Percentiles rank a stretch among this genome's conserved stretches.
phyloP scores from a whole-genome alignment of 1,139 yeast genomes.

The Sugiyamaella grinbergsii region DNA sequence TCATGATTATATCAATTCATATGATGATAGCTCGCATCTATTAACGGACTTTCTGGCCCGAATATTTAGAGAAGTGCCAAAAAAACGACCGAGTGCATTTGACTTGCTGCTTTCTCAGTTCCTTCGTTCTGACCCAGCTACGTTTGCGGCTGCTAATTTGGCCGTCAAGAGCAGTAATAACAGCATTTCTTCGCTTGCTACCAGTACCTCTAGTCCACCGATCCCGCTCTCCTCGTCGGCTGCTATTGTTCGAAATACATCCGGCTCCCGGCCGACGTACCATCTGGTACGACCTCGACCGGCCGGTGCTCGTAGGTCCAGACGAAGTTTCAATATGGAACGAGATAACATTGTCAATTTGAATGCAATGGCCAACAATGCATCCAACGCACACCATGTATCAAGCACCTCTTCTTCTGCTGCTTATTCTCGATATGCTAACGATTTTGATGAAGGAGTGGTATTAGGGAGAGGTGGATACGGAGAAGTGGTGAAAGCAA shows the following conservation, averaged over 20 bases:
- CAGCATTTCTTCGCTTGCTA: constrained; percentile 2
- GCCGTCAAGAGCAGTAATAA: constrained; percentile 4
- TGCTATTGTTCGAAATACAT: constrained; percentile 4
- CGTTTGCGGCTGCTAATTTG: constrained; percentile 16
- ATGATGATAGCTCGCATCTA: constrained; percentile 49
- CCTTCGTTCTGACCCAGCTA: constrained; percentile 58
- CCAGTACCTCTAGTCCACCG: constrained; percentile 1
- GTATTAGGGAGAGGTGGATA: constrained; percentile 93
- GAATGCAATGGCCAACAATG: not conserved
- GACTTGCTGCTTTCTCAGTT: constrained; percentile 84
- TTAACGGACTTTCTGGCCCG: constrained; percentile 66
- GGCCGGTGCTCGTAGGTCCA: constrained; percentile 1
- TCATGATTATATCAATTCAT: constrained; percentile 55
- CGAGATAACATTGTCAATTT: constrained; percentile 10
- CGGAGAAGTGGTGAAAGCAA: constrained; percentile 95
- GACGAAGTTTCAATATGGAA: constrained; percentile 25
- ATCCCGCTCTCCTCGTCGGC: constrained; percentile 4
- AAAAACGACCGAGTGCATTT: constrained; percentile 77
- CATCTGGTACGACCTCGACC: constrained; percentile 9
- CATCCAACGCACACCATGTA: not conserved
- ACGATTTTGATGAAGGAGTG: constrained; percentile 93
- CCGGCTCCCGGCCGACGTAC: constrained; percentile 12
- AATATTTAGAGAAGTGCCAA: constrained; percentile 65
- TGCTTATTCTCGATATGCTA: constrained; percentile 58
- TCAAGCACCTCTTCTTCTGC: not conserved